Base-by-base conservation (phyloP, 495 filamentous ascomycete species). In the Bathelium albidoporum region DNA sequence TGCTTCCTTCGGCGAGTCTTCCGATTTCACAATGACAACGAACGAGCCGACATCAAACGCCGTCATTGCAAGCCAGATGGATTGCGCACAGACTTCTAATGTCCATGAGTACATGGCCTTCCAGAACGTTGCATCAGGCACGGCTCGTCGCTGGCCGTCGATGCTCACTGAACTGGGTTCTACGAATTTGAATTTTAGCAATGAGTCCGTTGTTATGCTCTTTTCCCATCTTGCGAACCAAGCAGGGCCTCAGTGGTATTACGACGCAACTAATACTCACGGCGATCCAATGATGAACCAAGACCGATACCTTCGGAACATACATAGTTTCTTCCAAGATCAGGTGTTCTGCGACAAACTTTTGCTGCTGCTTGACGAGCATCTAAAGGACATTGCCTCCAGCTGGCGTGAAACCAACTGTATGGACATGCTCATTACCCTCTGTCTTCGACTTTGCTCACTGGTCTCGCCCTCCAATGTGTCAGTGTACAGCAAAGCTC, bases 391-490 rank as follows among this genome's bases (percentile, higher is more conserved):
- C 24, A 75, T 85, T 16, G 62, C 61, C 4, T 64, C 67, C 1
- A 85, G 82, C 60, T 85, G 79, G 81, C 72, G 83, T 26, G 83
- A 86, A 49, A 65, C 65, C 0, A 64, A 78, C 49, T 70, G 71
- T 9, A 82, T 85, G 80, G 76, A 79, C 11, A 70, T 75, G 2
- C 64, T 83, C 0, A 74, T 83, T 41, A 77, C 78, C 0, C 64
- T 84, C 3, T 59, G 58, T 9, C 67, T 80, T 14, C 64, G 74
- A 61, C 2, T 81, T 0, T 59, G 53, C 43, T 29, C 64, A 61
- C 59, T 72, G 53, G 28, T 49, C 9, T 16, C 0, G 7, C 9
- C 24, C 26, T 26, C 16, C 7, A 29, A 55, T 29, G 9, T 2
- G 49, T 11, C 20, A 55, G 10, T 55, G 7, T 55, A 28, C 24